A percentile compares a stretch with the other conserved stretches of the same genome.
Conservation (phyloP, 768 basidiomycete species). For the Phallus indusiatus region DNA sequence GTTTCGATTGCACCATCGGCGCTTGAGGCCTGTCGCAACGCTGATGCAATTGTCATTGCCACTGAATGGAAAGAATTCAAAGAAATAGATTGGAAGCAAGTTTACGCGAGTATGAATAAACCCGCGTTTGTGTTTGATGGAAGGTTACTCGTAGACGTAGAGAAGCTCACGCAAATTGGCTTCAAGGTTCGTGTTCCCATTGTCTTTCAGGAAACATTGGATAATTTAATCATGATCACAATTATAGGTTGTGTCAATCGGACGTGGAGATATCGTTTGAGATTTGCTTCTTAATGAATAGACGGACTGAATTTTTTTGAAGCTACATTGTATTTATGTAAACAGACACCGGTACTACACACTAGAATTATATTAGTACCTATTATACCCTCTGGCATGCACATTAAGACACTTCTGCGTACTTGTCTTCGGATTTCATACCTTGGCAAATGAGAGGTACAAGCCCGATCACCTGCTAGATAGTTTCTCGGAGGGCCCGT, state of each 20-base stretch:
- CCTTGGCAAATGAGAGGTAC: no score
- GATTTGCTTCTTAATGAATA: neutral
- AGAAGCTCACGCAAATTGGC: constrained; percentile 73
- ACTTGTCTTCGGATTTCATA: no score
- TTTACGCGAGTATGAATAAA: constrained; percentile 88
- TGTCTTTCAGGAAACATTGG: neutral
- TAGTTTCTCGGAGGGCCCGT: no score
- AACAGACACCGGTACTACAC: neutral
- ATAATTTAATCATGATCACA: neutral
- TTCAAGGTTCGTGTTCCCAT: constrained; percentile 55
- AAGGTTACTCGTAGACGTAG: constrained; percentile 75
- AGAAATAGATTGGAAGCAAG: constrained; percentile 79
- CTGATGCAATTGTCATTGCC: constrained; percentile 91
- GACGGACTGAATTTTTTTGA: neutral
- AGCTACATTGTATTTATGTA: neutral
- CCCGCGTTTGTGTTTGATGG: constrained; percentile 99
- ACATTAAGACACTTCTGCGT: no score
- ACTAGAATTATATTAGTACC: no score
- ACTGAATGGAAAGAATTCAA: constrained; percentile 99
- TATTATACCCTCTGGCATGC: no score
- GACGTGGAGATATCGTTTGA: constrained; percentile 2
- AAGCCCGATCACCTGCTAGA: no score
- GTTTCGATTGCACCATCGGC: constrained; percentile 72
- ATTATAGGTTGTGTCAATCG: constrained; percentile 6
- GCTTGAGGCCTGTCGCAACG: constrained; percentile 76